These are phyloP conservation scores for Globisporangium rhizosaccharum DNA, from an alignment of 352 stramenopile genomes.

Conservation along the genomic window DNA sequence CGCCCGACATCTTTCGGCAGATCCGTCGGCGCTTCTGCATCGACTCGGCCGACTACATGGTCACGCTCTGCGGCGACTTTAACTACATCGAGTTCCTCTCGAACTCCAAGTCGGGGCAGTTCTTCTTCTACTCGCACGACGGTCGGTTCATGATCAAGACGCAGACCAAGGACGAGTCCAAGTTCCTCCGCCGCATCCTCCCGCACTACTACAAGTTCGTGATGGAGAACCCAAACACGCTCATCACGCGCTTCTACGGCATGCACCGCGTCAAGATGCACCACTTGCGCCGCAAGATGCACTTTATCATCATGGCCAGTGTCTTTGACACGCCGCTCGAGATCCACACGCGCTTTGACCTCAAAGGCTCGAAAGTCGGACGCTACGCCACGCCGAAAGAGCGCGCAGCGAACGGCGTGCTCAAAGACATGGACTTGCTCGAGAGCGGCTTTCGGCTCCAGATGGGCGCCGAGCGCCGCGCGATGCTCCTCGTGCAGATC, in stretches of 20 bases:
- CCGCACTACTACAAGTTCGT: constrained; percentile 98
- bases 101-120: constrained; percentile 98
- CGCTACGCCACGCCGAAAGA: constrained; percentile 63
- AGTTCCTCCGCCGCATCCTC: constrained; percentile 96
- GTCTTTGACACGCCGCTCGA: constrained; percentile 94
- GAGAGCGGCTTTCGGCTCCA: constrained; percentile 83
- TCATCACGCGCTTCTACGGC: constrained; percentile 96
- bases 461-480: constrained; percentile 62
- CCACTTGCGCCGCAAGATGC: constrained; percentile 91
- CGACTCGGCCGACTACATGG: constrained; percentile 85
- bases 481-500: constrained; percentile 85
- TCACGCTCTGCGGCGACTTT: constrained; percentile 90
- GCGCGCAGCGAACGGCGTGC: constrained; percentile 48
- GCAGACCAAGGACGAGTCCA: constrained; percentile 97
- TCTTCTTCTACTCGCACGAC: constrained; percentile 99
- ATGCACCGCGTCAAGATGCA: constrained; percentile 98
- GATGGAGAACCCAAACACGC: constrained; percentile 95
- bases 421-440: constrained; percentile 91
- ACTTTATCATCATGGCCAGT: constrained; percentile 96
- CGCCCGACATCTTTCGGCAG: constrained; percentile 79
- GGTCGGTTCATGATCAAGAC: constrained; percentile 98
- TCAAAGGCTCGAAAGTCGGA: constrained; percentile 90
- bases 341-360: constrained; percentile 85
- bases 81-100: constrained; percentile 99
- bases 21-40: constrained; percentile 72